Evolutionary conservation across 768 basidiomycete genomes (phyloP), one percentile per base, ranked within the genome.

Genomic region (Sutorius australiensis): DNA sequence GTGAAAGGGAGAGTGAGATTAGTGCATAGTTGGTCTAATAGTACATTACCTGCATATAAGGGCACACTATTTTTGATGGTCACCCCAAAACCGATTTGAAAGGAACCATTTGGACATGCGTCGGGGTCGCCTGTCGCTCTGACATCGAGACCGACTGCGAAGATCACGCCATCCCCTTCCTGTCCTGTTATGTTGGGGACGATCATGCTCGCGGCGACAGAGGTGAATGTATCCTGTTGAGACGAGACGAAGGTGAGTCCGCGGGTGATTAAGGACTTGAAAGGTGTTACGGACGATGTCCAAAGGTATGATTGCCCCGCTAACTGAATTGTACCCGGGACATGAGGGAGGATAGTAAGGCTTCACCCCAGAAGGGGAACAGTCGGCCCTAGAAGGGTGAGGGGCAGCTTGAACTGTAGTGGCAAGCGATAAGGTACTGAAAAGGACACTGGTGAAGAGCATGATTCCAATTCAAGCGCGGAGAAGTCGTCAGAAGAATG

Each of bases 141-240:
- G 24, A 24, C 56, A n/a, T 57, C 57, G 7, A 58, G 49, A 5
- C 50, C 50, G 24, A 57, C 47, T 50, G 47, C 51, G 17, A 42
- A 33, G 10, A 36, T n/a, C 13, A 47, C 57, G 30, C 30, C 1
- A 14, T 16, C 5, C 3, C 34, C 50, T 1, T 1, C n/a, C 5
- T n/a, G 1, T 5, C 52, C 57, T 4, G 45, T 39, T 17, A 33
- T 17, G 8, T 19, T 30, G 10, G 58, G 51, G 5, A 48, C 48
- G 10, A 33, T 48, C 8, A 59, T 45, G 3, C 37, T 50, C 11
- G 48, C 58, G 16, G 51, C 44, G 11, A 59, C 30, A 13, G 7
- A 13, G 14, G 11, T 41, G 38, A 59, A 50, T 5, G 46, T 51
- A 12, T 37, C 42, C 57, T 59, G 19, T 32, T n/a, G 13, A 6